Base-by-base conservation (phyloP, 2,329 filamentous ascomycete species). In the Clonostachys byssicola region DNA sequence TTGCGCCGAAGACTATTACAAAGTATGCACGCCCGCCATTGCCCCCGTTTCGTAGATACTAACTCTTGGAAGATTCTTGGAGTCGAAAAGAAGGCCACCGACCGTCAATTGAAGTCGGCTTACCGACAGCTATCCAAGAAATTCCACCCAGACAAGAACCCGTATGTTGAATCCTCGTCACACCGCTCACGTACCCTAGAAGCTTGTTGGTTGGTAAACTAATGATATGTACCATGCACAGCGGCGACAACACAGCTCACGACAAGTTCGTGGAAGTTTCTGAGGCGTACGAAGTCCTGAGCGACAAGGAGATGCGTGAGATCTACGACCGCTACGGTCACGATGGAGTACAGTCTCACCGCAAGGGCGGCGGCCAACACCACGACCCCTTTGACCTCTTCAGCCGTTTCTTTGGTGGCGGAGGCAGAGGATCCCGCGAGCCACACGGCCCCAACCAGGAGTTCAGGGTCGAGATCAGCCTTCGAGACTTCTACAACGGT, bases 141-240 rank as follows among this genome's bases (percentile, higher is more conserved):
- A 66, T 96, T 81, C 66, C 94, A 99, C 63, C 94, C 94, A 5
- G 94, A 99, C 70, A 99, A 99, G 80, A 97, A 97, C 60, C 91
- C 92, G 86, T 94, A 80, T 59, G 87, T 72, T 12, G 14, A 18
- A 41, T 44, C 47, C 23, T 42, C 43, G 14, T 18, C 12, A 12
- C 14, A 23, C 38, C 38, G 17, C 38, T 13, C n/a, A 40, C 12
- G n/a, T 40, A 40, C n/a, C 23, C 23, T 30, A 4, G 23, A 30
- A 30, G 23, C 23, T 30, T 30, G n/a, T n/a, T 40, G 38, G 17
- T 12, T 40, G 12, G 13, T n/a, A n/a, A 4, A 40, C 6, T 34
- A 34, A 30, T 10, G 10, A 10, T 10, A 6, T 30, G 10, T 30
- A 30, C 23, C 9, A 10, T 30, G 3, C 47, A 30, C 56, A 94